Percentiles rank a stretch among this genome's conserved stretches.
Evolutionary conservation across 2,329 filamentous ascomycete species (phyloP).

Genomic region (Trichophyton simii): DNA sequence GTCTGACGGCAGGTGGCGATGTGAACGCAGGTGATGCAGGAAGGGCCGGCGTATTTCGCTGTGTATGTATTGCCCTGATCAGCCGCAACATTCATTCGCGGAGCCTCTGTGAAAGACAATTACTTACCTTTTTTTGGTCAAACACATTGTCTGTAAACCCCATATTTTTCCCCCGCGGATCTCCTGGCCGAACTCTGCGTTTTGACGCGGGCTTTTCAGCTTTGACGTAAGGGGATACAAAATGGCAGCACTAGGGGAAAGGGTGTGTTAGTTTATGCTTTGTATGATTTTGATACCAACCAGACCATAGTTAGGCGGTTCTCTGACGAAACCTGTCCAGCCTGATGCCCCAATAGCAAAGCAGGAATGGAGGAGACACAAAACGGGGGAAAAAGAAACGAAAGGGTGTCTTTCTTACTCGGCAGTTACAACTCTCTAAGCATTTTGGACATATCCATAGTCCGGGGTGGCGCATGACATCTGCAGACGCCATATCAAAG

Average conservation of each 20-base stretch:
- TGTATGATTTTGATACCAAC: constrained; percentile 2
- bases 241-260: constrained; percentile 22
- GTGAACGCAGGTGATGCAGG: constrained; percentile 7
- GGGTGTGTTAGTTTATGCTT: neutral
- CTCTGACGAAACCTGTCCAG: neutral
- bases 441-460: constrained; percentile 26
- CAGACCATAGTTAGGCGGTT: neutral
- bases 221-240: constrained; percentile 22
- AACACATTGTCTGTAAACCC: constrained; percentile 29
- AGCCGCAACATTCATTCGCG: neutral
- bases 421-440: constrained; percentile 24
- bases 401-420: constrained; percentile 10
- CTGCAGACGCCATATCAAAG: constrained; percentile 23
- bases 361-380: neutral
- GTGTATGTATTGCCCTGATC: neutral
- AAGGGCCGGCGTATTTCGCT: constrained; percentile 10
- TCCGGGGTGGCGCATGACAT: constrained; percentile 20
- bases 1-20: constrained; percentile 3
- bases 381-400: neutral
- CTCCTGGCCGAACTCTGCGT: constrained; percentile 22
- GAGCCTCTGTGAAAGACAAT: neutral
- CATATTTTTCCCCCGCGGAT: constrained; percentile 23
- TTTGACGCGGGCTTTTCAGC: constrained; percentile 24
- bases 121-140: constrained; percentile 23
- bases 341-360: neutral